Base-by-base conservation (phyloP, 352 stramenopile species). In the Phytophthora litchii region DNA sequence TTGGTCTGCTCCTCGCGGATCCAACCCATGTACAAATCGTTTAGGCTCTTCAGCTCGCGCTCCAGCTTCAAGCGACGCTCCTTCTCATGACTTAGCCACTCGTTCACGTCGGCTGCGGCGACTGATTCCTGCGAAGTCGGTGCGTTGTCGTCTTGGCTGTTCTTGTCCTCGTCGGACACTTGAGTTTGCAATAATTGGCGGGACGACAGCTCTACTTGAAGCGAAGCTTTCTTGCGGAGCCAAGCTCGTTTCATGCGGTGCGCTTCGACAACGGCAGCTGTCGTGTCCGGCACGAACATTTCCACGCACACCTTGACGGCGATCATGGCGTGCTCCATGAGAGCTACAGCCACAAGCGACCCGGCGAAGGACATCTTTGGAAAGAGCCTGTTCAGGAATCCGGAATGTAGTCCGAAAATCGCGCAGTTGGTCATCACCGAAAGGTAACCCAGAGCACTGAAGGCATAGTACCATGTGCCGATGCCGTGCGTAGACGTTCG, bases 351-450 rank as follows among this genome's bases (percentile, higher is more conserved):
- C 6, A 93, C 60, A 7, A 95, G 54, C 11, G 80, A 77, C 2
- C 67, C 78, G 4, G 70, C 82, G 32, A 83, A 83, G 10, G 80
- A 86, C 41, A 92, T 74, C 8, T 69, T 73, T 1, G 86, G 83
- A 43, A 89, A 91, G 0, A 95, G 40, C 31, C 70, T 76, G 61
- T 88, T 75, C 38, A 95, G 67, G 32, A 95, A 69, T n/a, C 86
- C 84, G 17, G 82, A 96, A 44, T 97, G 90, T 54, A 98, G 87
- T 0, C 91, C 91, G 67, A 98, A 96, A 48, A 98, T 89, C 21
- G 93, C 83, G 67, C 90, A 97, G 76, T 99, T 99, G 1, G 94
- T 98, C 57, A 97, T 72, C 32, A 98, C 92, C 13, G 90, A 95
- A 35, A 96, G 56, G 69, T 96, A 98, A 12, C 92, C 89, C 6